Conservation (phyloP, 2,329 filamentous ascomycete genomes). For the Fusarium pseudograminearum region DNA sequence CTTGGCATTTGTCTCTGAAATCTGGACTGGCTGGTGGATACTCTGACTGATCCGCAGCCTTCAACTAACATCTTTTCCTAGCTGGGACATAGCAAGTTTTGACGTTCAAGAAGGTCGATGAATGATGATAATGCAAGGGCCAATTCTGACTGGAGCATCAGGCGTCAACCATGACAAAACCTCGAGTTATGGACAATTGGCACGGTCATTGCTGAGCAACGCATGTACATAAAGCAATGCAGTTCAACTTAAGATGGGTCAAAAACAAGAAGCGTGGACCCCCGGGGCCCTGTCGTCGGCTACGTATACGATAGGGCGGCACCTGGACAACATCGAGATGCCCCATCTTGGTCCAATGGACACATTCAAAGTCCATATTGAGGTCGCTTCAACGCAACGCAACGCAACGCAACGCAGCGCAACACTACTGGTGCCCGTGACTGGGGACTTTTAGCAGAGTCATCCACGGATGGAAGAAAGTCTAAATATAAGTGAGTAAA, state of each 20-base stretch:
- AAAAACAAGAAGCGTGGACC: slow-evolving; percentile 39
- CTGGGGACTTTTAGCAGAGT: slow-evolving; percentile 15
- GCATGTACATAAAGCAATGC: slow-evolving; percentile 8
- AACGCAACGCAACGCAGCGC: slow-evolving; percentile 28
- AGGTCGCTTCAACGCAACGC: slow-evolving; percentile 38
- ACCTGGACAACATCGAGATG: slow-evolving; percentile 43
- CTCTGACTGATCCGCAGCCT: slow-evolving; percentile 14
- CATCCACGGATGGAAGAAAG: slow-evolving; percentile 1
- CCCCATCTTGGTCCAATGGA: slow-evolving; percentile 42
- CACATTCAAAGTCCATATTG: slow-evolving; percentile 37
- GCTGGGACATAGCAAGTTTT: slow-evolving; percentile 15
- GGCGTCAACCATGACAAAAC: background rate
- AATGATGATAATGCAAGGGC: slow-evolving; percentile 26
- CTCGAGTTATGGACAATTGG: slow-evolving; percentile 18
- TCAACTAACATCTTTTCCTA: slow-evolving; percentile 10
- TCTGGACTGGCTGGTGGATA: slow-evolving; percentile 8
- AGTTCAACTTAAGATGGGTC: slow-evolving; percentile 33
- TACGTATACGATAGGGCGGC: slow-evolving; percentile 41
- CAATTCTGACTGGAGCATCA: slow-evolving; percentile 1
- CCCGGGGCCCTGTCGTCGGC: slow-evolving; percentile 39
- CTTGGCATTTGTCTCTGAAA: slow-evolving; percentile 33
- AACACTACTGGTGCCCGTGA: slow-evolving; percentile 33
- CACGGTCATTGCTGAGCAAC: slow-evolving; percentile 30
- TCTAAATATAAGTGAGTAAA: background rate
- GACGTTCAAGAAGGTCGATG: slow-evolving; percentile 25